Evolutionary conservation across 257 asterid species (phyloP).

Genomic region (Craterostigma plantagineum): DNA sequence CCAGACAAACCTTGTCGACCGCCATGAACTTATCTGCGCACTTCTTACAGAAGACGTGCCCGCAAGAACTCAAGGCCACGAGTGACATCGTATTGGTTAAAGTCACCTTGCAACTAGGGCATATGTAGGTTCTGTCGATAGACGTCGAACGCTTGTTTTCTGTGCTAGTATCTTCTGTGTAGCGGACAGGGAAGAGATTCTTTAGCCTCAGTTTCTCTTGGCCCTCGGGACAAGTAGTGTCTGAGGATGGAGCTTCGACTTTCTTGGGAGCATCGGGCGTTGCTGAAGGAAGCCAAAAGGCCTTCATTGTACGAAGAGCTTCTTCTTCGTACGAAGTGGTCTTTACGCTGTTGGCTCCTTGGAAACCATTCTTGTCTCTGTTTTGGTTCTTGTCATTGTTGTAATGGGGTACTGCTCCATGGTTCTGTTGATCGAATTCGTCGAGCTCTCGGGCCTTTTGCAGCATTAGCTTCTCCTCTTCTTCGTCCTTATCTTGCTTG

Average conservation of each 20-base stretch:
- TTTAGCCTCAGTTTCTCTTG: conserved; percentile 66
- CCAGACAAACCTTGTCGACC: conserved; percentile 70
- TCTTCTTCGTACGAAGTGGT: conserved; percentile 82
- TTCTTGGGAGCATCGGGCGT: conserved; percentile 81
- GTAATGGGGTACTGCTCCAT: conserved; percentile 58
- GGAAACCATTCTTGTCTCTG: conserved; percentile 66
- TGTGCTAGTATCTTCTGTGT: conserved; percentile 36
- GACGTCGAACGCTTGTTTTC: conserved; percentile 33
- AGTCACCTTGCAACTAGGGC: conserved; percentile 90
- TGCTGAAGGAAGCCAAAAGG: conserved; percentile 93
- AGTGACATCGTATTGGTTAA: conserved; percentile 56
- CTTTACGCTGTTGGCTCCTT: conserved; percentile 90
- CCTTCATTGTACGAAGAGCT: conserved; percentile 91
- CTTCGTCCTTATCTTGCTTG: conserved; percentile 46
- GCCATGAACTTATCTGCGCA: conserved; percentile 66
- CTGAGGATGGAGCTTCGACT: conserved; percentile 53
- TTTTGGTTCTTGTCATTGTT: conserved; percentile 33
- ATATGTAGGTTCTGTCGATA: conserved; percentile 46
- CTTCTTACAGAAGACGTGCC: conserved; percentile 88
- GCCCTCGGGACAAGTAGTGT: conserved; percentile 78
- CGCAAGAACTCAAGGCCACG: conserved; percentile 65
- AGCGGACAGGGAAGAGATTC: conserved; percentile 39
- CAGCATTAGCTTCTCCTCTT: conserved; percentile 34
- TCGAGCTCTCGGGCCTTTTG: conserved; percentile 50
- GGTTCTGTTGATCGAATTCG: conserved; percentile 65